Percentiles rank a stretch among this genome's conserved stretches.
Conservation (phyloP, 1,284 basidiomycete genomes). For the Paramarasmius palmivorus region DNA sequence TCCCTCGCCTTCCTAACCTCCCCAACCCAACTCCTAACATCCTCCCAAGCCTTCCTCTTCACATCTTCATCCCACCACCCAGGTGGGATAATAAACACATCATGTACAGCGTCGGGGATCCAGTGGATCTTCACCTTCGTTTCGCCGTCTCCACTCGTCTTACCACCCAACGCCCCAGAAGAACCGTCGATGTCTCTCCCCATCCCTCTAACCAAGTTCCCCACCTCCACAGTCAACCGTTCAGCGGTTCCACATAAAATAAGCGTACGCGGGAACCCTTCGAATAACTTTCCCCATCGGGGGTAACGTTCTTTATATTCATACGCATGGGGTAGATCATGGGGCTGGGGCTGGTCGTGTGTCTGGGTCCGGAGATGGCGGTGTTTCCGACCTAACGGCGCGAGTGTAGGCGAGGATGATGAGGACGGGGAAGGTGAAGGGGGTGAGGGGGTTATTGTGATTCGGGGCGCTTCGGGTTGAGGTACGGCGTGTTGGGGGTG, state of each 20-base stretch:
- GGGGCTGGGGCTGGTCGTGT: no score
- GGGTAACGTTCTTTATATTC: no score
- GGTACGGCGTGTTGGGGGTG: no score
- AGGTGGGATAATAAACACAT: slow-evolving; percentile 33
- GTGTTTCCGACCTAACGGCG: no score
- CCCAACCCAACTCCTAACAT: slow-evolving; percentile 26
- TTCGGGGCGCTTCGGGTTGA: background rate
- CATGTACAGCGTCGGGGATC: slow-evolving; percentile 36
- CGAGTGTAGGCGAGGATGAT: background rate
- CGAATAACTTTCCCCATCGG: slow-evolving; percentile 39
- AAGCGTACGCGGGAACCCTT: slow-evolving; percentile 42
- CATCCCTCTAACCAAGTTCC: slow-evolving; percentile 23
- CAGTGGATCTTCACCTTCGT: slow-evolving; percentile 29
- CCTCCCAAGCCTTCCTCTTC: slow-evolving; percentile 28
- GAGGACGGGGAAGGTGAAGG: no score
- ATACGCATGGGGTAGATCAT: no score
- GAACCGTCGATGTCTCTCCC: background rate
- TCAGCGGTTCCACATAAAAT: slow-evolving; percentile 42
- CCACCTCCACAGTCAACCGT: slow-evolving; percentile 34
- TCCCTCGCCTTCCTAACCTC: slow-evolving; percentile 14
- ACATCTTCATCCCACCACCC: slow-evolving; percentile 34
- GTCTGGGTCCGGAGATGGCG: slow-evolving; percentile 16
- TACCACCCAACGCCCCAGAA: slow-evolving; percentile 24
- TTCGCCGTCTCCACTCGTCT: no score
- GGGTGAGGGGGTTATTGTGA: background rate